Conservation (phyloP, 805 yeast genomes). For the Wickerhamiella brachini region DNA sequence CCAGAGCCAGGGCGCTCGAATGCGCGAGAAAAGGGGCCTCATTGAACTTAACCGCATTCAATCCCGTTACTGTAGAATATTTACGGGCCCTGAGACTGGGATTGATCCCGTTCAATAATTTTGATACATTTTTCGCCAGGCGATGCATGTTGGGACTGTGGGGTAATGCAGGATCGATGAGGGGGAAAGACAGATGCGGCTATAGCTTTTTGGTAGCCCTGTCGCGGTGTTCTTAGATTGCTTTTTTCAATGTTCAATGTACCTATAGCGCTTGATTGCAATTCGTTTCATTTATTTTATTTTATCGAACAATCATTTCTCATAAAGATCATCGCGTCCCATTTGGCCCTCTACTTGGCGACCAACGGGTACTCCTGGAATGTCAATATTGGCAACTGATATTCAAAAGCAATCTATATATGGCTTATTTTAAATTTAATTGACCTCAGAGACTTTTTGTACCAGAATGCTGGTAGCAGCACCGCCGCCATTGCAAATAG, state of each 20-base stretch:
- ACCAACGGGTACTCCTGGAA: too few relatives aligned
- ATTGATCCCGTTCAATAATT: background rate
- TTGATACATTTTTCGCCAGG: background rate
- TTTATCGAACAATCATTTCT: too few relatives aligned
- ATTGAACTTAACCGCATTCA: slow-evolving; percentile 4
- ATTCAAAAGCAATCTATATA: background rate
- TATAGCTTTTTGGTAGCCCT: background rate
- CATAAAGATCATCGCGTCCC: too few relatives aligned
- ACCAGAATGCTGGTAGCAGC: slow-evolving; percentile 88
- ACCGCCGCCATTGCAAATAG: slow-evolving; percentile 96
- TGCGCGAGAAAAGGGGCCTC: slow-evolving; percentile 20
- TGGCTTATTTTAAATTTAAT: background rate
- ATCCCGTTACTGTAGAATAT: background rate
- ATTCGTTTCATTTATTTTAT: background rate
- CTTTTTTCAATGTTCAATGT: background rate
- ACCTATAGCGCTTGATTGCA: background rate
- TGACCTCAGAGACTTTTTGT: slow-evolving; percentile 32
- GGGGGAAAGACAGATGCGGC: background rate
- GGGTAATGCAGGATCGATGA: slow-evolving; percentile 2
- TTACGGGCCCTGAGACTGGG: background rate
- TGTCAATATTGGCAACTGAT: too few relatives aligned
- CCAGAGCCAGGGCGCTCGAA: slow-evolving; percentile 11
- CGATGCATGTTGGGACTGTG: slow-evolving; percentile 3
- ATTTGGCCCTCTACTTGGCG: too few relatives aligned
- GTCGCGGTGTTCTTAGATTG: background rate